These are phyloP conservation scores for Pythium aquatile DNA, from an alignment of 352 stramenopile species.

Conservation along the genomic window DNA sequence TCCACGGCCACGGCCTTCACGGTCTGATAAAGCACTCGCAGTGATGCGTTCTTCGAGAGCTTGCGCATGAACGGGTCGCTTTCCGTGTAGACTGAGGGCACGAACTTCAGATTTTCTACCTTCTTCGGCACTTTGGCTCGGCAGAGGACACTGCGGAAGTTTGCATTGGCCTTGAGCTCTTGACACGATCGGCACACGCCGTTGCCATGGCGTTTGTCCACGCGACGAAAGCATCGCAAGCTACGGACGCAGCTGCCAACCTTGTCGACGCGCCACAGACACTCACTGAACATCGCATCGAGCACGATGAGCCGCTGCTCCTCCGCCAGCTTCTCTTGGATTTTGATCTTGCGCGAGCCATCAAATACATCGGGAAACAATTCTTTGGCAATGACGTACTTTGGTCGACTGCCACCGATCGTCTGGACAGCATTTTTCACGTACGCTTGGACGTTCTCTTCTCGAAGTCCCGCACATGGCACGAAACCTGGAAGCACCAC, in stretches of 20 bases:
- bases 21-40: constrained; percentile 62
- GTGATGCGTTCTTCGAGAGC: constrained; percentile 72
- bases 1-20: constrained; percentile 36
- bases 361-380: constrained; percentile 63
- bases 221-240: constrained; percentile 56
- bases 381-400: constrained; percentile 80
- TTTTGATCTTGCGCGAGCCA: constrained; percentile 59
- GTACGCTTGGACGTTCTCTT: constrained; percentile 62
- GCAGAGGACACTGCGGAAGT: constrained; percentile 76
- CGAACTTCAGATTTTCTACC: constrained; percentile 77
- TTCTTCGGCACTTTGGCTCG: constrained; percentile 70
- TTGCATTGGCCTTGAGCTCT: constrained; percentile 60
- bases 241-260: constrained; percentile 69
- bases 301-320: constrained; percentile 57
- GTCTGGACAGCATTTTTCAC: constrained; percentile 64
- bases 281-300: constrained; percentile 77
- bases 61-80: constrained; percentile 79
- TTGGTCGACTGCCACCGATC: constrained; percentile 70
- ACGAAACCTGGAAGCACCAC: constrained; percentile 36
- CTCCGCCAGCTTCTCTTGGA: constrained; percentile 51
- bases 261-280: constrained; percentile 80
- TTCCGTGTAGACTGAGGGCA: constrained; percentile 72
- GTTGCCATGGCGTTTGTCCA: constrained; percentile 32
- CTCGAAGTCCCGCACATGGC: constrained; percentile 60
- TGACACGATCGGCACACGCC: constrained; percentile 67